A percentile compares a stretch with the other conserved stretches of the same genome.
These are phyloP conservation scores for Phyllosticta paracitricarpa DNA, from an alignment of 2,329 filamentous ascomycete genomes.

Conservation along the genomic window DNA sequence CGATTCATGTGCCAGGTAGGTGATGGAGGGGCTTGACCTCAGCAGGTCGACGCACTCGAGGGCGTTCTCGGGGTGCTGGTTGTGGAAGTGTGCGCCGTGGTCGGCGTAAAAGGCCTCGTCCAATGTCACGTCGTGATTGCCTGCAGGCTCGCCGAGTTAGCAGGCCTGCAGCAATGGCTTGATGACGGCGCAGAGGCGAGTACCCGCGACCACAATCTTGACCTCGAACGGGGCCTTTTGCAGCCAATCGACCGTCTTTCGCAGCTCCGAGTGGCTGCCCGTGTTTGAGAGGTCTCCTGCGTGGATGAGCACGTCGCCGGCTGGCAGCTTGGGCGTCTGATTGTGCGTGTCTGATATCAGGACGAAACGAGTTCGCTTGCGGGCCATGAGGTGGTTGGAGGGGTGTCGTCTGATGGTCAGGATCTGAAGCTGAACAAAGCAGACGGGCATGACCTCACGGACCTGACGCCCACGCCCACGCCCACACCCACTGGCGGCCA, in stretches of 20 bases:
- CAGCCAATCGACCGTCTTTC: conserved; percentile 56
- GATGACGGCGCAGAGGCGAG: neutral
- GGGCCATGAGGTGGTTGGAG: neutral
- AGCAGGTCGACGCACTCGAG: conserved; percentile 47
- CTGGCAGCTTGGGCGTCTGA: conserved; percentile 51
- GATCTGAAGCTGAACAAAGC: too few relatives aligned
- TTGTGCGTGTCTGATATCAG: conserved; percentile 74
- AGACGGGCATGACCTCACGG: neutral
- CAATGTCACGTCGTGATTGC: conserved; percentile 67
- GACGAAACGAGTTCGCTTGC: conserved; percentile 52
- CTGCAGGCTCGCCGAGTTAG: conserved; percentile 27
- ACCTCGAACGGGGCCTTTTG: conserved; percentile 56
- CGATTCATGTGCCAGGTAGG: conserved; percentile 54
- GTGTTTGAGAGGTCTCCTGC: conserved; percentile 70
- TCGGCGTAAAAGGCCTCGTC: conserved; percentile 52
- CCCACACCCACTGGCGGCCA: neutral
- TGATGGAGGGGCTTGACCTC: conserved; percentile 41
- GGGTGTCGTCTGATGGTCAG: neutral
- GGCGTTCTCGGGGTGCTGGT: conserved; percentile 44
- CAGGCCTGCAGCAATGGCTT: neutral
- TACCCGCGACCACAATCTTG: conserved; percentile 62
- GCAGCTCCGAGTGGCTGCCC: conserved; percentile 49
- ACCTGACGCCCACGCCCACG: too few relatives aligned
- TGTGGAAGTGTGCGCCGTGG: conserved; percentile 47
- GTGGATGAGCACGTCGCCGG: conserved; percentile 65